Evolutionary conservation across 345 rosid genomes (phyloP).

Genomic region (Gossypium herbaceum): DNA sequence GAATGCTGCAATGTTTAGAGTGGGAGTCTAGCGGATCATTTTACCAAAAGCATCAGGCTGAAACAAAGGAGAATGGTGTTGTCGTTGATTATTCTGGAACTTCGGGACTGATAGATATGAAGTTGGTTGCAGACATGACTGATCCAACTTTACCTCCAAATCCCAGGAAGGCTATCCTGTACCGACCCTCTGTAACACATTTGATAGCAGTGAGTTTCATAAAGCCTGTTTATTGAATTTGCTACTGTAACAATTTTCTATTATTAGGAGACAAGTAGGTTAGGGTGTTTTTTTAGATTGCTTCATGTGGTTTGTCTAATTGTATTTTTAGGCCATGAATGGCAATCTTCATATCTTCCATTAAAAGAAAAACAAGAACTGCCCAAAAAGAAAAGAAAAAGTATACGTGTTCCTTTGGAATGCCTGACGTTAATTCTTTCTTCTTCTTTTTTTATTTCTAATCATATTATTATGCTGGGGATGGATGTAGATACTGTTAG

Average conservation of each 20-base stretch:
- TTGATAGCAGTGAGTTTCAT: constrained; percentile 74
- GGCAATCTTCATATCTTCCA: neutral
- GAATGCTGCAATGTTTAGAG: constrained; percentile 95
- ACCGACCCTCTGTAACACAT: constrained; percentile 82
- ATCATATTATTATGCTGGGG: neutral
- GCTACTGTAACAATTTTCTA: neutral
- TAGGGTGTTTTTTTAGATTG: neutral
- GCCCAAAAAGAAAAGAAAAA: neutral
- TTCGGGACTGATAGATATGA: constrained; percentile 79
- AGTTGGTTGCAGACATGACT: constrained; percentile 61
- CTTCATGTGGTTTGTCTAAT: neutral
- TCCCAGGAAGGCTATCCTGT: constrained; percentile 85
- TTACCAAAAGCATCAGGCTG: constrained; percentile 52
- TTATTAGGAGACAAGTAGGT: neutral
- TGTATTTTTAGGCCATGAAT: neutral
- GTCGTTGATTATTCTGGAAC: constrained; percentile 66
- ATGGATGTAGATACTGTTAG: neutral
- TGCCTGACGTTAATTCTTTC: neutral
- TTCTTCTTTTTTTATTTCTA: neutral
- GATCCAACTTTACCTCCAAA: constrained; percentile 79
- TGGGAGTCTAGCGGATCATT: constrained; percentile 90
- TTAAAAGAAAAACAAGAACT: neutral
- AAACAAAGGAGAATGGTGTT: constrained; percentile 68
- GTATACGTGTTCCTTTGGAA: neutral
- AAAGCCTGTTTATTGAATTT: constrained; percentile 17